These are phyloP conservation scores for Aureobasidium sp. DNA, from an alignment of 2,329 filamentous ascomycete genomes.

Conservation along the genomic window DNA sequence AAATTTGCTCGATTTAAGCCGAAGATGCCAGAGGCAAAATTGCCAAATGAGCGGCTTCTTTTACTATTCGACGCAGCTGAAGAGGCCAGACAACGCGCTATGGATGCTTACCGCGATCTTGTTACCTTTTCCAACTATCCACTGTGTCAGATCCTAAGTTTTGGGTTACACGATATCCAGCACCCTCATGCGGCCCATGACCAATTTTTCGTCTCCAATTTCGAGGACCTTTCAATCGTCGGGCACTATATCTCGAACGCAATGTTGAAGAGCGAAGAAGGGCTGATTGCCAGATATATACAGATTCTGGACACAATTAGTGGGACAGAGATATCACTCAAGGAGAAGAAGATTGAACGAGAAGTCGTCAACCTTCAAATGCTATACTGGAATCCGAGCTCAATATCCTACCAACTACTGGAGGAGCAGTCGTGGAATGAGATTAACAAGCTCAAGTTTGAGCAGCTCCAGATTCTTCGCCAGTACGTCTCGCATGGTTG, in stretches of 20 bases:
- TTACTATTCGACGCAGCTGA: background rate
- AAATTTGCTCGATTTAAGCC: background rate
- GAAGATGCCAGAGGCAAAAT: background rate
- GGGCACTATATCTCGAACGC: background rate
- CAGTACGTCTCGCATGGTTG: background rate
- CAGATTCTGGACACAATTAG: background rate
- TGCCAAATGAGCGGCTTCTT: background rate
- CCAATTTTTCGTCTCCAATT: background rate
- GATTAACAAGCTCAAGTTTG: background rate
- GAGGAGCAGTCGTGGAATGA: background rate
- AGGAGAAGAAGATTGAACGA: background rate
- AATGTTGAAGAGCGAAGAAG: background rate
- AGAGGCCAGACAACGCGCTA: background rate
- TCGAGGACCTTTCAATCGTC: background rate
- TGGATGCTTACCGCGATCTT: background rate
- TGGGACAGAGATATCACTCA: background rate
- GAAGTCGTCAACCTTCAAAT: background rate
- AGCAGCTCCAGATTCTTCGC: background rate
- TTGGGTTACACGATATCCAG: background rate
- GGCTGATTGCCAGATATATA: background rate
- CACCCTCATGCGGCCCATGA: background rate
- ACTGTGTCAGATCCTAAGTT: background rate
- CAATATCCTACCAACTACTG: background rate
- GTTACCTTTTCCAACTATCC: background rate
- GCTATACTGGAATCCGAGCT: background rate